Evolutionary conservation across 768 basidiomycete species (phyloP).

Genomic region (Psilocybe cubensis): DNA sequence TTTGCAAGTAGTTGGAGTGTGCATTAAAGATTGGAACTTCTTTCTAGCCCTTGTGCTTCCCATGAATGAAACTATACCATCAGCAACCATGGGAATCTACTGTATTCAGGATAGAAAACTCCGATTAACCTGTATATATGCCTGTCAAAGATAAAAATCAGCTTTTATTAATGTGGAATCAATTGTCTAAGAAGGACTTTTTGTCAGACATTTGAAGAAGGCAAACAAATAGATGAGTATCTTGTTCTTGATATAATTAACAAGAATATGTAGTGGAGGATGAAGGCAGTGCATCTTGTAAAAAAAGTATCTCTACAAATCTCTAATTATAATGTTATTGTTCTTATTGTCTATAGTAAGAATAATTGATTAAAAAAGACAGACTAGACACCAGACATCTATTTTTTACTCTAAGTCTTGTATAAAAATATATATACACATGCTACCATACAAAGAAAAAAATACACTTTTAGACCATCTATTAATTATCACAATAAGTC

Average conservation of each 20-base stretch:
- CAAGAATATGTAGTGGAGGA: background rate
- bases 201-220: background rate
- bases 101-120: background rate
- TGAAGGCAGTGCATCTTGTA: background rate
- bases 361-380: no score
- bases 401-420: no score
- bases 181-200: background rate
- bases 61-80: slow-evolving; percentile 2
- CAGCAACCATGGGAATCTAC: background rate
- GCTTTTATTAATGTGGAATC: background rate
- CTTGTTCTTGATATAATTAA: background rate
- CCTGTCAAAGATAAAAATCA: background rate
- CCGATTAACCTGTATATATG: background rate
- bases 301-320: no score
- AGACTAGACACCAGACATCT: no score
- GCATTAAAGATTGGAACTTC: background rate
- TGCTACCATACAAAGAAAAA: no score
- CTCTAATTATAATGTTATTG: no score
- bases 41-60: slow-evolving; percentile 16
- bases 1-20: slow-evolving; percentile 11
- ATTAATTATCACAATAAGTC: no score
- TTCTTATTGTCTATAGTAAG: no score
- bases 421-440: no score
- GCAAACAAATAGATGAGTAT: background rate
- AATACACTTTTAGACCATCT: no score